Base-by-base conservation (phyloP, 1,284 basidiomycete genomes). In the Omphalotus olearius region DNA sequence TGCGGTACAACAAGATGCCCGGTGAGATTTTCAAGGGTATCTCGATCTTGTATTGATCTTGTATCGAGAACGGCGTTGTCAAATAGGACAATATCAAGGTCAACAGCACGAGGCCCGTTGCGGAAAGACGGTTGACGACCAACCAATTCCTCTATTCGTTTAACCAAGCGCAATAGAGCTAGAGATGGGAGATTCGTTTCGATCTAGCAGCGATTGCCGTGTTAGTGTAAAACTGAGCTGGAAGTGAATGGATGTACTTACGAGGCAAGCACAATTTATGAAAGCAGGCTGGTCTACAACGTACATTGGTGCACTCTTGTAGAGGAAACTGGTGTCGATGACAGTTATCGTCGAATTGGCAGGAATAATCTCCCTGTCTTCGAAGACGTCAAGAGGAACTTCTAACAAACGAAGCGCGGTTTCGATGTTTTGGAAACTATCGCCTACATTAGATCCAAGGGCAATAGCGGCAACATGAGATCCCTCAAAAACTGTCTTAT, bases 281-380 rank as follows among this genome's bases (percentile, higher is more conserved):
- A 99, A 99, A 26, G 75, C 70, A 20, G 89, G 90, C 66, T 99
- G 96, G 56, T 97, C 86, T 14, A 80, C 80, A 20, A 96, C 85
- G 67, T 99, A 99, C 97, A 98, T 98, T 0, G 97, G 93, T 17
- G 85, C 77, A 16, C 89, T 95, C 69, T 98, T 89, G 66, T 99
- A 99, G 70, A 99, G 68, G 69, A 95, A 93, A 63, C 92, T 94
- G 0, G 93, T 95, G 59, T 91, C 78, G 23, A 88, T 69, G 13
- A 95, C 70, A 13, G 62, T 64, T 3, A 84, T 55, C 18, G 51
- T 56, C 6, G 57, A 25, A 18, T 68, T 16, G 60, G 44, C 45
- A 10, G 26, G 54, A 28, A 11, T 20, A 54, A 0, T 57, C 10
- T 61, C 54, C 5, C 53, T 46, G 56, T 63, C 53, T 0, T 46